Percentiles rank a stretch among this genome's conserved stretches.
phyloP scores from a whole-genome alignment of 345 rosid genomes.

The Moricandia arvensis region DNA sequence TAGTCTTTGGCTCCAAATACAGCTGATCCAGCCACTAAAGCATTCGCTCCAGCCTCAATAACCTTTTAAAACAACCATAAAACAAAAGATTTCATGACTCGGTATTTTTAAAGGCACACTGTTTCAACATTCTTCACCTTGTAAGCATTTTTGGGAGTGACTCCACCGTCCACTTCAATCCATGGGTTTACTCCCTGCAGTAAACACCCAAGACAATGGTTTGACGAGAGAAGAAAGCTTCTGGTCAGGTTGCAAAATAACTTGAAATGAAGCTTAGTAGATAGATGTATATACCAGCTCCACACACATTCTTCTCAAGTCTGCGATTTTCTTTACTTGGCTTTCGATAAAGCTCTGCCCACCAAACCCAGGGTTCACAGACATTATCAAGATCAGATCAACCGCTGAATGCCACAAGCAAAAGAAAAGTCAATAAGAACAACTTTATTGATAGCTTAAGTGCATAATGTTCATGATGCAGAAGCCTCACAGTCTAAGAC shows the following conservation, averaged over 20 bases:
- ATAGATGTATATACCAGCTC: slow-evolving; percentile 57
- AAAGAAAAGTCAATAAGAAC: slow-evolving; percentile 8
- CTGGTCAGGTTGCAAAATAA: background rate
- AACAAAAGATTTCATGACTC: background rate
- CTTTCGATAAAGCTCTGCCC: slow-evolving; percentile 97
- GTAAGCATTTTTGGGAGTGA: slow-evolving; percentile 83
- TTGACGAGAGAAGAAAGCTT: slow-evolving; percentile 1
- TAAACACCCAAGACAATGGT: slow-evolving; percentile 2
- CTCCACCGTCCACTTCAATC: slow-evolving; percentile 97
- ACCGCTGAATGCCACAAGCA: slow-evolving; percentile 51
- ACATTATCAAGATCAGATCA: slow-evolving; percentile 90
- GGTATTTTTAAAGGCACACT: slow-evolving; percentile 9
- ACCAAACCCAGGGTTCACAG: slow-evolving; percentile 96
- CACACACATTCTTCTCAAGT: slow-evolving; percentile 77
- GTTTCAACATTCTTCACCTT: slow-evolving; percentile 44
- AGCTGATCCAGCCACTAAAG: slow-evolving; percentile 92
- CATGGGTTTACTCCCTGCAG: slow-evolving; percentile 89
- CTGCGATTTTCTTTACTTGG: slow-evolving; percentile 86
- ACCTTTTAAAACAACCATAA: slow-evolving; percentile 43
- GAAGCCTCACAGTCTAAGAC: slow-evolving; percentile 74
- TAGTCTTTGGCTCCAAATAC: slow-evolving; percentile 93
- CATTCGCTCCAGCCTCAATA: slow-evolving; percentile 93
- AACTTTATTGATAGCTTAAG: background rate
- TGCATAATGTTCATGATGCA: slow-evolving; percentile 1
- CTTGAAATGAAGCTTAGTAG: background rate